These are phyloP conservation scores for Zanthoxylum bungeanum DNA, from an alignment of 345 rosid species.

Conservation along the genomic window DNA sequence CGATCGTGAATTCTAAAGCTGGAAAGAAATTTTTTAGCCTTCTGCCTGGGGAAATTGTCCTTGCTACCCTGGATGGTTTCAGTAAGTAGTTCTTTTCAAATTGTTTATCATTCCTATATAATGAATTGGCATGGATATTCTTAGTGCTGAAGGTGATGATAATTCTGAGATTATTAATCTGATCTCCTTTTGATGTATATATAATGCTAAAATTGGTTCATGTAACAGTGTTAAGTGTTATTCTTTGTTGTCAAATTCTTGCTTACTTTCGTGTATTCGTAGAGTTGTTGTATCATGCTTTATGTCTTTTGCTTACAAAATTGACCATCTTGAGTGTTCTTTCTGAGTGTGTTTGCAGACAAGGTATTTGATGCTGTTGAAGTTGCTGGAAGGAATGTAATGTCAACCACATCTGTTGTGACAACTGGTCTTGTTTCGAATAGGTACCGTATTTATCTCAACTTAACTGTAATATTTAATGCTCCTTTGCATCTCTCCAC, in stretches of 20 bases:
- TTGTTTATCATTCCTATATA: neutral
- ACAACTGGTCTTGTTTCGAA: conserved; percentile 83
- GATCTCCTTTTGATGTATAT: neutral
- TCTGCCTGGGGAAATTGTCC: conserved; percentile 85
- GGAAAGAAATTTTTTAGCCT: conserved; percentile 83
- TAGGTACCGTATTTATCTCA: conserved; percentile 43
- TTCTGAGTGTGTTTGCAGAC: conserved; percentile 30
- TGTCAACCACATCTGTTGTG: conserved; percentile 82
- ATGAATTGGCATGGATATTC: neutral
- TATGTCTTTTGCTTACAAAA: neutral
- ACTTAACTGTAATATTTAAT: neutral
- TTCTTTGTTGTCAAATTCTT: too few species aligned
- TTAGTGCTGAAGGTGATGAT: neutral
- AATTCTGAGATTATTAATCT: neutral
- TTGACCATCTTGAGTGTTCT: neutral
- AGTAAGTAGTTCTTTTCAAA: conserved; percentile 46
- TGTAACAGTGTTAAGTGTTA: too few species aligned
- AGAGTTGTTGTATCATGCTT: neutral
- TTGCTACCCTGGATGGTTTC: conserved; percentile 94
- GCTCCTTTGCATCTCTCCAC: neutral
- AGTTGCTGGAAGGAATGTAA: conserved; percentile 85
- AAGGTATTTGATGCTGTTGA: conserved; percentile 91
- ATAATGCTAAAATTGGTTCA: too few species aligned
- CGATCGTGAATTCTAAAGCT: conserved; percentile 75
- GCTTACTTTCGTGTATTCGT: neutral